A percentile compares a stretch with the other conserved stretches of the same genome.
Conservation (phyloP, 495 filamentous ascomycete species). For the Trichoderma gamsii region DNA sequence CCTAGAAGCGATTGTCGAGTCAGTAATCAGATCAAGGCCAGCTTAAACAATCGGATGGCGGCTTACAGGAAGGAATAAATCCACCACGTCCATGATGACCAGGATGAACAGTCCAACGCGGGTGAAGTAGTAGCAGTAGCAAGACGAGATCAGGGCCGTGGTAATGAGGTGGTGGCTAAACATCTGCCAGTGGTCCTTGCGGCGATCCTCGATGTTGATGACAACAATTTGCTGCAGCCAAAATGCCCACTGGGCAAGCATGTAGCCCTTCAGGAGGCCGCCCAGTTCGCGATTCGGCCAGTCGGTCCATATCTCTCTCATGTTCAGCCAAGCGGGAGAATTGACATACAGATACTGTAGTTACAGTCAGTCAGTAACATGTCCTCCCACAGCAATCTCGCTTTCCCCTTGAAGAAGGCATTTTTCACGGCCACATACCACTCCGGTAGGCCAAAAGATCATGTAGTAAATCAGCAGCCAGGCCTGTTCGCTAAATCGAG, state of each 20-base stretch:
- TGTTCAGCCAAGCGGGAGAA: conserved; percentile 72
- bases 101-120: conserved; percentile 85
- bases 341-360: conserved; percentile 71
- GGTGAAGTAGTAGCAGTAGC: conserved; percentile 78
- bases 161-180: conserved; percentile 92
- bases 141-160: conserved; percentile 65
- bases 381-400: background rate
- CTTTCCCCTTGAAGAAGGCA: background rate
- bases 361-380: conserved; percentile 21
- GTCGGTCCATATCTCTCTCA: conserved; percentile 70
- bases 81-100: conserved; percentile 89
- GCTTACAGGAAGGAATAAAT: conserved; percentile 79
- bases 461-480: conserved; percentile 80
- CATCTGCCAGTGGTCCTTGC: conserved; percentile 96
- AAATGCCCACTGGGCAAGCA: conserved; percentile 85
- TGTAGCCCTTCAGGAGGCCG: conserved; percentile 80
- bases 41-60: background rate
- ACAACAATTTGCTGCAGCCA: conserved; percentile 92
- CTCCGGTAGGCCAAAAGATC: conserved; percentile 73
- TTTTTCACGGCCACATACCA: conserved; percentile 52
- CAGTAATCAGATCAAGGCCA: background rate
- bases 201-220: conserved; percentile 84
- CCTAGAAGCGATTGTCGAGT: conserved; percentile 37
- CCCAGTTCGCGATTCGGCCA: conserved; percentile 72
- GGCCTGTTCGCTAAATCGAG: conserved; percentile 86